Evolutionary conservation across 305 asterid genomes (phyloP).

Genomic region (Coffea humblotiana): DNA sequence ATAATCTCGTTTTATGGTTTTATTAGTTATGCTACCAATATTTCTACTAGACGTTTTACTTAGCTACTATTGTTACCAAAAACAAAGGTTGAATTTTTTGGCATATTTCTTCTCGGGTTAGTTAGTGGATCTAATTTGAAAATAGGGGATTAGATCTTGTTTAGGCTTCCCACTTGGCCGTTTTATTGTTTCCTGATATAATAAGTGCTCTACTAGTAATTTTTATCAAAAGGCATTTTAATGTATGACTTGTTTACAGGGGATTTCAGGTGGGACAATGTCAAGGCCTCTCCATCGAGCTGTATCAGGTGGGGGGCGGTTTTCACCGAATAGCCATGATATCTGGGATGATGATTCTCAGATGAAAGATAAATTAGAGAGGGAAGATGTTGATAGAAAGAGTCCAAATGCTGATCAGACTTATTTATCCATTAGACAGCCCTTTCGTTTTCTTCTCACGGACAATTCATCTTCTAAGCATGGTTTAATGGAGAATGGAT

Average conservation of each 20-base stretch:
- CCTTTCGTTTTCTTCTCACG: conserved; percentile 52
- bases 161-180: neutral
- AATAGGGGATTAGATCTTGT: conserved; percentile 18
- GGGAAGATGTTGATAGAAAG: conserved; percentile 65
- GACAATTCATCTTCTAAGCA: conserved; percentile 61
- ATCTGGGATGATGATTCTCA: conserved; percentile 76
- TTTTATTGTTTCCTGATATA: neutral
- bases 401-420: conserved; percentile 43
- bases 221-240: conserved; percentile 20
- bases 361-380: conserved; percentile 79
- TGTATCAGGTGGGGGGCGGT: conserved; percentile 62
- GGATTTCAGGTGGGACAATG: conserved; percentile 46
- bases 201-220: neutral
- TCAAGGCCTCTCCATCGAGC: conserved; percentile 93
- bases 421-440: conserved; percentile 47
- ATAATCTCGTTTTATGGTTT: neutral
- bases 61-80: neutral
- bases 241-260: conserved; percentile 29
- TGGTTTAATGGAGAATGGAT: conserved; percentile 57
- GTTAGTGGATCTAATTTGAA: conserved; percentile 12
- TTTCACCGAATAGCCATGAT: conserved; percentile 53
- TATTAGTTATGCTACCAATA: neutral
- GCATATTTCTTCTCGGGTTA: neutral
- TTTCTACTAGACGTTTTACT: neutral
- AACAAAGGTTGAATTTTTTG: conserved; percentile 2